These are phyloP conservation scores for Arabis hirsuta DNA, from an alignment of 345 rosid species.

Conservation along the genomic window DNA sequence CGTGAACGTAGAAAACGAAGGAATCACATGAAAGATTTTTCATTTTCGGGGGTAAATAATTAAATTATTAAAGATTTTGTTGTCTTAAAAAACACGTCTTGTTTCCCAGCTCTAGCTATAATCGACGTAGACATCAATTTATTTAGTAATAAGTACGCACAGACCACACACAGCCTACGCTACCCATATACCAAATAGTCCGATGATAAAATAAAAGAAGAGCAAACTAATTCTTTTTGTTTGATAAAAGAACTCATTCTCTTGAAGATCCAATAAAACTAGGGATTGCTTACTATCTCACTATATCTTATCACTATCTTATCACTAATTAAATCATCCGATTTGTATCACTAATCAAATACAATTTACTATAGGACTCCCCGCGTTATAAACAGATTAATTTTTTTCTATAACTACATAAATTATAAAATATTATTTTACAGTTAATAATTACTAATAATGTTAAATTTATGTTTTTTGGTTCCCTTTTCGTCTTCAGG, in stretches of 20 bases:
- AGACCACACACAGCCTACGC: conserved; percentile 30
- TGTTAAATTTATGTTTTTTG: too few species aligned
- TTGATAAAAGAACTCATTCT: conserved; percentile 6
- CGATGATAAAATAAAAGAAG: background rate
- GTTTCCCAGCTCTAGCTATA: background rate
- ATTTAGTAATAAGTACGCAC: conserved; percentile 19
- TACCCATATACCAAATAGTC: conserved; percentile 27
- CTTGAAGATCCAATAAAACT: conserved; percentile 22
- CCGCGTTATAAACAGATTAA: too few species aligned
- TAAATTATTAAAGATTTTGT: conserved; percentile 27
- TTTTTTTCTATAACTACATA: too few species aligned
- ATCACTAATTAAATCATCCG: too few species aligned
- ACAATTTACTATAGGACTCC: too few species aligned
- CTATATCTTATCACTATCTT: background rate
- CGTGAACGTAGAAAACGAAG: conserved; percentile 44
- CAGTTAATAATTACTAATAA: too few species aligned
- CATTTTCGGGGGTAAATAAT: conserved; percentile 18
- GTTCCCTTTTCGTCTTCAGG: too few species aligned
- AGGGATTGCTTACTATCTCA: conserved; percentile 35
- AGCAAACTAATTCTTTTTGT: background rate
- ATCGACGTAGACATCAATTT: conserved; percentile 22
- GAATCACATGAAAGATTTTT: conserved; percentile 43
- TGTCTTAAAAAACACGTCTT: conserved; percentile 13
- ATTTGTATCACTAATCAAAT: too few species aligned
- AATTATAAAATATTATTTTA: too few species aligned